These are phyloP conservation scores for Amorphotheca resinae DNA, from an alignment of 495 filamentous ascomycete genomes.

Conservation along the genomic window DNA sequence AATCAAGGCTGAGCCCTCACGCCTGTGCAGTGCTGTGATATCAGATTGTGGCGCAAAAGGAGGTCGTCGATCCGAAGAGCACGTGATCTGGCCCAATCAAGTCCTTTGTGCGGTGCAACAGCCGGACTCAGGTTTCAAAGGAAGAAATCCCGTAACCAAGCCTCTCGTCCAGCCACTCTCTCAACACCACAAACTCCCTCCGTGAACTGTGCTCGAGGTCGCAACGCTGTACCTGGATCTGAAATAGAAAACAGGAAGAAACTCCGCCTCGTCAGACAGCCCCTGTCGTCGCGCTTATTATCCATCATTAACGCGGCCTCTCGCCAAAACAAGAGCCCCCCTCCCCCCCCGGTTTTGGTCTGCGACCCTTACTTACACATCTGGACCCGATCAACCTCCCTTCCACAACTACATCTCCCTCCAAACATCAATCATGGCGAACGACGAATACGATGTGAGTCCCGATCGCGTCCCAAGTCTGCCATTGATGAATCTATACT, in stretches of 20 bases:
- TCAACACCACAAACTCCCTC: not conserved
- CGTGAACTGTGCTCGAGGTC: no score
- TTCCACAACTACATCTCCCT: slow-evolving; percentile 14
- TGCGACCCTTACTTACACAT: not conserved
- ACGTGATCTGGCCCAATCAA: no score
- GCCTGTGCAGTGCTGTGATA: no score
- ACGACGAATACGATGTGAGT: slow-evolving; percentile 99
- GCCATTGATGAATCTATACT: slow-evolving; percentile 1
- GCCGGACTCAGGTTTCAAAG: no score
- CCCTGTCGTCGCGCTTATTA: not conserved
- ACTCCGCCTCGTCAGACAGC: not conserved
- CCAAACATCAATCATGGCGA: slow-evolving; percentile 61
- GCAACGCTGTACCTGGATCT: no score
- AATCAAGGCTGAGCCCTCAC: no score
- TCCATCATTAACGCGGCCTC: not conserved
- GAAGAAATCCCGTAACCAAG: not conserved
- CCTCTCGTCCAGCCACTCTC: not conserved
- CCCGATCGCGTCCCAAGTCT: not conserved
- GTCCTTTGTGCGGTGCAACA: no score
- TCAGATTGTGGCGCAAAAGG: no score
- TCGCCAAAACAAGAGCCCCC: not conserved
- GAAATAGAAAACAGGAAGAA: not conserved
- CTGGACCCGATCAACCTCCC: slow-evolving; percentile 1
- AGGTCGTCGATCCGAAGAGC: no score
- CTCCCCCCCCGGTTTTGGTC: not conserved